Evolutionary conservation across 2,329 filamentous ascomycete species (phyloP), one percentile per base, ranked within the genome.

Genomic region (Sarocladium oryzae): DNA sequence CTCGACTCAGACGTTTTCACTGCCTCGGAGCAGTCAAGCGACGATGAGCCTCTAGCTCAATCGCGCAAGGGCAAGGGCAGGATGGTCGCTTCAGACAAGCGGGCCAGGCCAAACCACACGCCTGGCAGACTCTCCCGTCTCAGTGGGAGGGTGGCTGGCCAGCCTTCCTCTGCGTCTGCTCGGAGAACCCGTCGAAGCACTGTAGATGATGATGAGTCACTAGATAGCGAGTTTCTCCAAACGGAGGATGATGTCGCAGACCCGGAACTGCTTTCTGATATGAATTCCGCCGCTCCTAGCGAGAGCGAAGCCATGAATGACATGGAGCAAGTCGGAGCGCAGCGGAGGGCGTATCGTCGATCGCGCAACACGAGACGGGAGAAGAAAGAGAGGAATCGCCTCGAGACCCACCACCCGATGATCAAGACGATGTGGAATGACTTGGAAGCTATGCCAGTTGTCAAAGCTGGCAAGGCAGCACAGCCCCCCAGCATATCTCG

Each of bases 391-490:
- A 81, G 89, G 49, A 69, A 73, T 51, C 84, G 85, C 55, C 79
- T 96, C 2, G 88, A 91, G 58, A 66, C 70, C 18, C 75, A 86
- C 49, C 93, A 99, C 63, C 91, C 92, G 1, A 79, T 84, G 51
- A 78, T 99, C 36, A 73, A 70, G 38, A 88, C 84, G 0, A 95
- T 97, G 88, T 99, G 93, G 93, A 67, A 79, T 3, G 81, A 87
- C 21, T 72, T 97, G 2, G 74, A 85, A 63, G 75, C 81, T 1
- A 77, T 85, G 57, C 80, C 87, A 1, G 70, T 84, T 16, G 79
- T 96, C 55, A 78, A 81, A 24, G 71, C 75, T 21, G 73, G 69
- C 21, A 66, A 57, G 55, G 68, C 67, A 35, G 49, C 59, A 7
- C 70, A 72, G 41, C 93, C 93, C 3, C 64, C 70, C 7, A 83